Conservation (phyloP, 139 green algal species). For the Marvania coccoides region DNA sequence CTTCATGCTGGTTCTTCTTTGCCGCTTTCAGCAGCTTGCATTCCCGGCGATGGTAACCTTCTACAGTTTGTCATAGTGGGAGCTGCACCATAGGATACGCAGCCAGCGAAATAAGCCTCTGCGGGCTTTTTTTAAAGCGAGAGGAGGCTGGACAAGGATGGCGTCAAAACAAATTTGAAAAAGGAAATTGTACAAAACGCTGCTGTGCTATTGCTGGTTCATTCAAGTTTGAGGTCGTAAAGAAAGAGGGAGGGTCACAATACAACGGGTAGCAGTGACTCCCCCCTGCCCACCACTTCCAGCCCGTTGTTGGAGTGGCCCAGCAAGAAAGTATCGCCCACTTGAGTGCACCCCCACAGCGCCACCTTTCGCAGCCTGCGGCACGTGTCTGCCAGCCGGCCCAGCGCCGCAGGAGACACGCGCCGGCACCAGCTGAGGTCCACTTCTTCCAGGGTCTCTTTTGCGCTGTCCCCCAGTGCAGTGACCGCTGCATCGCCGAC, state of each 20-base stretch:
- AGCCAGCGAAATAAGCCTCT: too few relatives aligned
- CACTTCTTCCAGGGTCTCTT: slow-evolving; percentile 22
- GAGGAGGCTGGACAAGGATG: too few relatives aligned
- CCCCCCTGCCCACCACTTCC: slow-evolving; percentile 14
- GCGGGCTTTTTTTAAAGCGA: too few relatives aligned
- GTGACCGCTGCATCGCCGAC: slow-evolving; percentile 4
- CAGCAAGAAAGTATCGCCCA: slow-evolving; percentile 30
- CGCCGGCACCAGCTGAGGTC: slow-evolving; percentile 46
- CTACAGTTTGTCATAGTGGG: too few relatives aligned
- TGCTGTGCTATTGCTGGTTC: background rate
- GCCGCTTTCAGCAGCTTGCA: too few relatives aligned
- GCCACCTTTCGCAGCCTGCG: background rate
- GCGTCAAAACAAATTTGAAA: too few relatives aligned
- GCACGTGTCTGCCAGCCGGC: slow-evolving; percentile 43
- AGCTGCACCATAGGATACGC: too few relatives aligned
- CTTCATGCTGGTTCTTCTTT: too few relatives aligned
- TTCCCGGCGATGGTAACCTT: too few relatives aligned
- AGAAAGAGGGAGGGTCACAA: background rate
- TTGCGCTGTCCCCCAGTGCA: background rate
- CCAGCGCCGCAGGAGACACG: slow-evolving; percentile 25
- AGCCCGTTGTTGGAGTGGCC: slow-evolving; percentile 36
- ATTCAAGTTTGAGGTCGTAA: background rate
- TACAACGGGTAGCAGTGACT: background rate
- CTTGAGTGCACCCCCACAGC: slow-evolving; percentile 29
- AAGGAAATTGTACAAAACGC: too few relatives aligned